Evolutionary conservation across 164 flowering plant species (phyloP).

Genomic region (Stephania yunnanensis): DNA sequence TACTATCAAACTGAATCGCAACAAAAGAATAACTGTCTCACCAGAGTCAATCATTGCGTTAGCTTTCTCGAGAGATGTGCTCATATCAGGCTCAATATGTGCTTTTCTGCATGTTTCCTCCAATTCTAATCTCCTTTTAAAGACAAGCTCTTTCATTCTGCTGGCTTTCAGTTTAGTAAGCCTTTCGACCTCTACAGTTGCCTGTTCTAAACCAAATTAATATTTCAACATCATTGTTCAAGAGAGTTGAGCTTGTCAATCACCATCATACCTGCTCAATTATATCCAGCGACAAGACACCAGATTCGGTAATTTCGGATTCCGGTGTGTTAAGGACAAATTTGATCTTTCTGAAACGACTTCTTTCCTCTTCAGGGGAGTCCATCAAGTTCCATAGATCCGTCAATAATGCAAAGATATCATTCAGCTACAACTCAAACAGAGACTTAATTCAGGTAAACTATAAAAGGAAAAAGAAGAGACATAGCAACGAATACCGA

Average conservation of each 20-base stretch:
- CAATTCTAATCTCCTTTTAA: slow-evolving; percentile 75
- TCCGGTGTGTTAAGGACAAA: slow-evolving; percentile 44
- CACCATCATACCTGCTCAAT: slow-evolving; percentile 60
- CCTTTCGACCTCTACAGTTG: slow-evolving; percentile 69
- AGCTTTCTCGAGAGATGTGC: slow-evolving; percentile 78
- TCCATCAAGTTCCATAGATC: slow-evolving; percentile 94
- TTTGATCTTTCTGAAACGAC: slow-evolving; percentile 34
- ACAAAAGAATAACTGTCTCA: slow-evolving; percentile 16
- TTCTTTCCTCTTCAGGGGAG: slow-evolving; percentile 57
- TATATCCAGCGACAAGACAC: slow-evolving; percentile 58
- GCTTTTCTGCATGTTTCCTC: slow-evolving; percentile 69
- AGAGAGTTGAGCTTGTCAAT: not conserved
- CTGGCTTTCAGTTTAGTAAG: slow-evolving; percentile 76
- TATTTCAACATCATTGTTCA: slow-evolving; percentile 2
- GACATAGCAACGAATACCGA: not conserved
- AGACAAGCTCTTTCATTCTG: slow-evolving; percentile 88
- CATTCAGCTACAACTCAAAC: slow-evolving; percentile 57
- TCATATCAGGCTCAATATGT: slow-evolving; percentile 80
- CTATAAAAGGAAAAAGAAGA: not conserved
- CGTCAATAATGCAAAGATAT: slow-evolving; percentile 40
- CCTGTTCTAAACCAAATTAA: slow-evolving; percentile 37
- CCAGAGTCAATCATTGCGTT: slow-evolving; percentile 90
- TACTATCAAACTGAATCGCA: not conserved
- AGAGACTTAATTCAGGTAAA: not conserved
- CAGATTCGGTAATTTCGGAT: slow-evolving; percentile 48